Evolutionary conservation across 768 basidiomycete species (phyloP), one percentile per base, ranked within the genome.

Genomic region (Suillus subluteus): DNA sequence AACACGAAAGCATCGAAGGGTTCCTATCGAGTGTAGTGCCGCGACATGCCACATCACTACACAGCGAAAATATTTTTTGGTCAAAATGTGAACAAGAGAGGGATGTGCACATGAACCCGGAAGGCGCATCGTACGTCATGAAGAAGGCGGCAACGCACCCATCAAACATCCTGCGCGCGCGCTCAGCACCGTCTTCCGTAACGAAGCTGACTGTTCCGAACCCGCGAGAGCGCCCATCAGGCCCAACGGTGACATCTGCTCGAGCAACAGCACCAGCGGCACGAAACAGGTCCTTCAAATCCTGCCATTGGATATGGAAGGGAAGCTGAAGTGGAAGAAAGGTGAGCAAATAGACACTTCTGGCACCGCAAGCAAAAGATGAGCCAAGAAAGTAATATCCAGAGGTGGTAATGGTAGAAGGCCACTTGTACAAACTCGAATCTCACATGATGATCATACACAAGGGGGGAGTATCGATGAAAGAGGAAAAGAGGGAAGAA

Each of bases 291-390:
- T 98, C 96, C 78, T 99, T 98, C 54, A 99, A 84, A 74, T 99
- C 97, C 78, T 98, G 97, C 97, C 97, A 99, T 79, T 96, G 95
- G 71, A 91, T 91, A 72, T 96, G 95, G 79, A 95, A 96, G 0
- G 95, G 95, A 18, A 96, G 86, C 94, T 95, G 66, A 21, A 18
- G 40, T 41, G 16, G 40, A 61, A 67, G 11, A 62, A 52, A 54
- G 5, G 43, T 65, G 12, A 44, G 37, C 21, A 38, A 26, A 40
- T 30, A 44, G 21, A n/a, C 16, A 41, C 43, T 63, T 41, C 8
- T 50, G 15, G 44, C 3, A 66, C 16, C 37, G 37, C 6, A 55
- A 32, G 54, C 23, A 56, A 38, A 15, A 62, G 37, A 21, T 50
- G 48, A 32, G 23, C 56, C 50, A 21, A n/a, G 35, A 44, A n/a